Evolutionary conservation across 352 stramenopile species (phyloP), one percentile per base, ranked within the genome.

Genomic region (Phytopythium cucurbitacearum): DNA sequence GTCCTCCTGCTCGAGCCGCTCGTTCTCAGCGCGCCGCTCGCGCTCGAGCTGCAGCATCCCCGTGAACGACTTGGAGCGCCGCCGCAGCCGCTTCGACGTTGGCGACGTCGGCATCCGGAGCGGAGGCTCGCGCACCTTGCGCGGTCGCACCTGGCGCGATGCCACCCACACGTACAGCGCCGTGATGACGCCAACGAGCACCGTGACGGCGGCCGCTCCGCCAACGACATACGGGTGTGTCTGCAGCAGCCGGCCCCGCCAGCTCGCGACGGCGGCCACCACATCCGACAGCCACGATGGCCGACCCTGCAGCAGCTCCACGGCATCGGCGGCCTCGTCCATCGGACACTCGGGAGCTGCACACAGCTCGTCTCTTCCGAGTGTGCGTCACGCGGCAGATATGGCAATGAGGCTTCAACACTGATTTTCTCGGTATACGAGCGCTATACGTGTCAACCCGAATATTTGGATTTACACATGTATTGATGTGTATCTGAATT

Each of bases 121-220:
- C 10, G 58, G 45, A 41, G 69, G 63, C 2, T 63, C 51, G n/a
- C 66, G 56, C 36, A 56, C 57, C 51, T 76, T 77, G 1, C 80
- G 74, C 12, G 83, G 80, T 1, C 83, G 78, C 45, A 91, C 80
- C 53, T 91, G 83, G 9, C 83, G 76, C 16, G 82, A 93, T 28
- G 81, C 77, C 34, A 95, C 79, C 85, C 85, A 95, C 21, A 90
- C 52, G 60, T 91, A 93, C 21, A 95, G 65, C 40, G 67, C 66
- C 7, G 60, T 66, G 11, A 82, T 73, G 21, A 64, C 48, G 5
- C 72, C 62, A 3, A 80, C 57, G 6, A 91, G 65, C 3, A 76
- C 52, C 5, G 73, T 67, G 9, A 86, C 68, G 0, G 75, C 71
- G 11, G 65, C 74, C 7, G 76, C 65, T 34, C 71, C 69, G 7